Conservation (phyloP, 116 monocot species). For the Thalassia testudinum region DNA sequence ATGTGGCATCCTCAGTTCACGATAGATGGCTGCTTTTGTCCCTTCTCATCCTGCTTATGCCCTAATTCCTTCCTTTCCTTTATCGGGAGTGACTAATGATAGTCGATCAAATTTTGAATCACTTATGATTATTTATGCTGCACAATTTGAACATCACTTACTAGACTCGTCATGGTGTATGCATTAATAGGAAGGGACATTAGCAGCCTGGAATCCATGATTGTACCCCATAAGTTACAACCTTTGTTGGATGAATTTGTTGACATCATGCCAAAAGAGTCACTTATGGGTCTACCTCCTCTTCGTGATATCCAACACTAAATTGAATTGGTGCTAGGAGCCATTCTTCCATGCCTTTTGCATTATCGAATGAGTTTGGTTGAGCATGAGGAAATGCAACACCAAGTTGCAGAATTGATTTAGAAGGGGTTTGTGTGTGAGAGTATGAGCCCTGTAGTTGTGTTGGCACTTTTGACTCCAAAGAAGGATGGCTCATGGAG, state of each 20-base stretch:
- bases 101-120: too few species aligned
- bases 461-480: background rate
- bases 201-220: background rate
- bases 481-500: conserved; percentile 1
- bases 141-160: too few species aligned
- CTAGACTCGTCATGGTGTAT: too few species aligned
- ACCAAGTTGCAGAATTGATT: conserved; percentile 1
- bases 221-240: background rate
- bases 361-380: conserved; percentile 1
- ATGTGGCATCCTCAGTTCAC: too few species aligned
- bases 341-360: background rate
- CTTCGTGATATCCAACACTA: conserved; percentile 4
- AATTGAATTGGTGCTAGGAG: conserved; percentile 4
- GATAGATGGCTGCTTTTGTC: too few species aligned
- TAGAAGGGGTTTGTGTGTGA: background rate
- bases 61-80: too few species aligned
- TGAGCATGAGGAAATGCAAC: background rate
- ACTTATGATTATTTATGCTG: too few species aligned
- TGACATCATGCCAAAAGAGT: background rate
- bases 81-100: too few species aligned
- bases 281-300: background rate
- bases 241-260: too few species aligned
- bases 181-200: too few species aligned
- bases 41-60: too few species aligned
- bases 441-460: background rate